Evolutionary conservation across 768 basidiomycete species (phyloP).

Genomic region (Goffeauzyma gilvescens): DNA sequence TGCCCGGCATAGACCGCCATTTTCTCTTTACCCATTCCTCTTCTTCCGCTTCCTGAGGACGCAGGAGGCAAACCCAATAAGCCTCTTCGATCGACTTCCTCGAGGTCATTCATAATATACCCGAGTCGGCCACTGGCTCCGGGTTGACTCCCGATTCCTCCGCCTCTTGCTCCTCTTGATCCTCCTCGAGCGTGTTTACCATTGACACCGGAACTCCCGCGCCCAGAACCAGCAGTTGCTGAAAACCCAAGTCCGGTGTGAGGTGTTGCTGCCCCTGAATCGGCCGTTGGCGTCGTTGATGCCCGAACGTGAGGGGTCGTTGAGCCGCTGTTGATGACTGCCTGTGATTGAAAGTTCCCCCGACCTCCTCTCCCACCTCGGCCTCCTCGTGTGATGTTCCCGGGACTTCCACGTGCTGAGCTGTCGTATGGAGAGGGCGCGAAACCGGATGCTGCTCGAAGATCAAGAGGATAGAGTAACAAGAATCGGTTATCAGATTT

Average conservation of each 20-base stretch:
- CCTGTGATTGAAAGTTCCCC: too few species aligned
- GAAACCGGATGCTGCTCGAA: not conserved
- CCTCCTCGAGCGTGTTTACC: not conserved
- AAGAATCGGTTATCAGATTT: not conserved
- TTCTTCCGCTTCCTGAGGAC: not conserved
- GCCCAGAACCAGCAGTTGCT: not conserved
- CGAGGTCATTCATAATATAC: not conserved
- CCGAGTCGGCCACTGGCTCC: not conserved
- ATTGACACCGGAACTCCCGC: not conserved
- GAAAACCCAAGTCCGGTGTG: slow-evolving; percentile 3
- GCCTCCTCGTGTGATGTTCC: not conserved
- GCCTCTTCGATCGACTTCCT: slow-evolving; percentile 1
- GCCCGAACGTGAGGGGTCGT: not conserved
- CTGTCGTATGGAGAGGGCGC: not conserved
- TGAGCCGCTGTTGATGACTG: too few species aligned
- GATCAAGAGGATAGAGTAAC: not conserved
- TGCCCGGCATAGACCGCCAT: slow-evolving; percentile 24
- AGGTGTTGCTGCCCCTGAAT: slow-evolving; percentile 2
- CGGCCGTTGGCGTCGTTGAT: not conserved
- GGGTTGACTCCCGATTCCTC: too few species aligned
- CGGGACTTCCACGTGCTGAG: not conserved
- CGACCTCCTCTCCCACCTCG: too few species aligned
- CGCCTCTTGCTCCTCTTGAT: not conserved
- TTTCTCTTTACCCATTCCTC: not conserved
- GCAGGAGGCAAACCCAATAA: too few species aligned